Evolutionary conservation across 1,284 basidiomycete genomes (phyloP), one percentile per base, ranked within the genome.

Genomic region (Ustilago trichophora): DNA sequence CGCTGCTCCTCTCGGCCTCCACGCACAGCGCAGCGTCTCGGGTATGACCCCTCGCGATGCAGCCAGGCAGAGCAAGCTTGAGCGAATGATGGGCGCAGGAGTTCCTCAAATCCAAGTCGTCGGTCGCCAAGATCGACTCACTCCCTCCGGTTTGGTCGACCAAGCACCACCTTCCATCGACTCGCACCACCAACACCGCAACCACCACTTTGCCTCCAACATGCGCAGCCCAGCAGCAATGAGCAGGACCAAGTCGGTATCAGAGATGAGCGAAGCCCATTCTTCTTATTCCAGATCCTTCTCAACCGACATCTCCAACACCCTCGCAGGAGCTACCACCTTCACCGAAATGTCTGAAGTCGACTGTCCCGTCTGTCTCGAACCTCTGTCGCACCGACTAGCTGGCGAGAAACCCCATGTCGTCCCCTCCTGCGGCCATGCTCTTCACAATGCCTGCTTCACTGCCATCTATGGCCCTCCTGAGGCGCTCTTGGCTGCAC

Each of bases 401-500:
- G 57, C 67, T 0, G 94, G 95, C 15, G 95, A 98, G 84, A 97
- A 95, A 80, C 92, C 94, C 2, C 93, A 97, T 79, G 90, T 98
- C 54, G 90, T 96, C 22, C 95, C 95, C 25, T 89, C 92, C 77
- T 98, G 95, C 75, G 93, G 95, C n/a, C 95, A 98, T 83, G 90
- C 91, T 10, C 87, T 98, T 21, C 95, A 96, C 83, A 90, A 96
- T 32, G 93, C 92, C 16, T 97, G 94, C 83, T 97, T 96, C 80
- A 91, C 88, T 9, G 91, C 92, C 12, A 94, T 97, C 6, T 98
- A 98, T 82, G 94, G 94, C 12, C 89, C 89, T 1, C 88, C 89
- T 1, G 90, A 91, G 5, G 85, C 83, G n/a, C 85, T 77, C 29
- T 37, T 73, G 7, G 70, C 71, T 9, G 46, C 60, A 31, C 73